Base-by-base conservation (phyloP, 352 stramenopile species). In the Globisporangium lucens region DNA sequence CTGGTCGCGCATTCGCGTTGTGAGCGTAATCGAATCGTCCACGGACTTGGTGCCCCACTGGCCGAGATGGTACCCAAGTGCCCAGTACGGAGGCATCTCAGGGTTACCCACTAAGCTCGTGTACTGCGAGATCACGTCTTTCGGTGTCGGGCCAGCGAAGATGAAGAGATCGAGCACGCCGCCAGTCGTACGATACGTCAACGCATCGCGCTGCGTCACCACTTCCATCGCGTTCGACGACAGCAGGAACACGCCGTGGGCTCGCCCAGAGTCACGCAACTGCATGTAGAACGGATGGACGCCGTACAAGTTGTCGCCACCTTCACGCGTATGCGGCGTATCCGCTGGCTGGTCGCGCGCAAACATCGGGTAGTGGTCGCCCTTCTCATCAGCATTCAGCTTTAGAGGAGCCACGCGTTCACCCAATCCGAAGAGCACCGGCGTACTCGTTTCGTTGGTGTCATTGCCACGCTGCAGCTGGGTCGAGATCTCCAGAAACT, bases 201-300 rank as follows among this genome's bases (percentile, higher is more conserved):
- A 62, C 5, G 87, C 81, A 27, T 79, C 49, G 1, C 70, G 68
- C 52, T 86, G 85, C 22, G 84, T 77, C 36, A 92, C 74, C 2
- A 94, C 85, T 67, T 97, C 90, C 83, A 97, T 94, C 1, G 87
- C 90, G 47, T 96, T 96, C 0, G 85, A 90, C 43, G 89, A 93
- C 1, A 85, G 66, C 58, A 97, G 64, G 43, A 94, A 94, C 20
- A 94, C 66, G 4, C 89, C 90, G 43, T 97, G 85, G 0, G 90
- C 79, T 49, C 53, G 68, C 0, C 85, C 77, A 3, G 74, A 80
- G 0, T 71, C 35, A 0, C 78, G 63, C 9, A 89, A 35, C 27
- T 91, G 79, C 49, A 96, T 24, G 61, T 93, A 91, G 60, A 95
- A 86, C 13, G 90, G 90, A 55, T 96, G 87, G 1, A 94, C 82